Conservation (phyloP, 169 alveolate species). For the Theileria equi region DNA sequence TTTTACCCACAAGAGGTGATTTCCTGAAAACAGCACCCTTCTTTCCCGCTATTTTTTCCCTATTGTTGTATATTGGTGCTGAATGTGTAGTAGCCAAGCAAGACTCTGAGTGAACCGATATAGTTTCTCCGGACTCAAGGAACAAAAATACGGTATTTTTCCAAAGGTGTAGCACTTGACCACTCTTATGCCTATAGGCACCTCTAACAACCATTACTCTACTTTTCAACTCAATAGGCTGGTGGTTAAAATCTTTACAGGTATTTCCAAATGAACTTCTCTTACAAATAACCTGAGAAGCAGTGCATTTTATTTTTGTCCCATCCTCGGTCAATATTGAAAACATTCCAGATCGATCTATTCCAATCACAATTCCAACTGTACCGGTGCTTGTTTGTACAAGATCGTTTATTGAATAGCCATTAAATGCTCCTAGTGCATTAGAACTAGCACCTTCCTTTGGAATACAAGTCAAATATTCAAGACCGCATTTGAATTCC, state of each 20-base stretch:
- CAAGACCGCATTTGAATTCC: constrained; percentile 67
- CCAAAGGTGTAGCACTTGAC: constrained; percentile 71
- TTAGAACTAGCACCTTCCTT: constrained; percentile 63
- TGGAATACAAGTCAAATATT: constrained; percentile 55
- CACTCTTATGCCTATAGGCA: constrained; percentile 63
- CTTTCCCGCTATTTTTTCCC: constrained; percentile 28
- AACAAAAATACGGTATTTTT: constrained; percentile 64
- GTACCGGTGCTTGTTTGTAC: constrained; percentile 77
- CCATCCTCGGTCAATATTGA: constrained; percentile 64
- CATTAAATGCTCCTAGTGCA: constrained; percentile 70
- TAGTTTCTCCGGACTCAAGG: constrained; percentile 49
- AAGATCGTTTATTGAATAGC: constrained; percentile 77
- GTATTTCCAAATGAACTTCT: constrained; percentile 69
- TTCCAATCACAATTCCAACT: constrained; percentile 78
- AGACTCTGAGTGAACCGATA: constrained; percentile 20
- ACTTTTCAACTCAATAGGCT: constrained; percentile 58
- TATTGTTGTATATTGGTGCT: constrained; percentile 5
- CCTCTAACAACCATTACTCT: constrained; percentile 66
- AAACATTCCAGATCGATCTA: constrained; percentile 70
- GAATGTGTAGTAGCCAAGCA: constrained; percentile 28
- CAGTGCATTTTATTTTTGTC: constrained; percentile 38
- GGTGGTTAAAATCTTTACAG: constrained; percentile 66
- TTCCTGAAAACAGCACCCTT: constrained; percentile 9
- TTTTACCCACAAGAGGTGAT: constrained; percentile 69
- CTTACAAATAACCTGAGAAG: constrained; percentile 67